phyloP scores from a whole-genome alignment of 257 asterid species.

The Nicotiana tabacum region DNA sequence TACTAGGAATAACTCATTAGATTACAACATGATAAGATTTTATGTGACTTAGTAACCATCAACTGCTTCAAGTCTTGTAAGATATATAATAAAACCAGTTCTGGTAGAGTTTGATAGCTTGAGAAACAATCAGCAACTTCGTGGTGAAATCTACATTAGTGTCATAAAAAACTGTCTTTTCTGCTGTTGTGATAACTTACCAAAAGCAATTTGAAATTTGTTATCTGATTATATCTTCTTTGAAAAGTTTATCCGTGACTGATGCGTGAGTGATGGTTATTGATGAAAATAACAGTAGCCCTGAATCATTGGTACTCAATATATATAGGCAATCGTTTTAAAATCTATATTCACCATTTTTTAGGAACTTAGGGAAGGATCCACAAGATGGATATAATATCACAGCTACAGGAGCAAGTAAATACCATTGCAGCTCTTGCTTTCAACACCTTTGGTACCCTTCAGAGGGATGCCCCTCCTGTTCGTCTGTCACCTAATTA shows the following conservation, averaged over 20 bases:
- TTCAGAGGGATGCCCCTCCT: slow-evolving; percentile 64
- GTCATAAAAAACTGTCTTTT: not conserved
- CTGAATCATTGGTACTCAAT: not conserved
- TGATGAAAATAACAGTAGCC: not conserved
- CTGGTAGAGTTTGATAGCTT: not conserved
- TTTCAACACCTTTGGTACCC: slow-evolving; percentile 79
- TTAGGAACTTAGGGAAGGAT: not conserved
- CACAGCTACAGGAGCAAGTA: slow-evolving; percentile 81
- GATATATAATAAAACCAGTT: not conserved
- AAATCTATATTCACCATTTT: not conserved
- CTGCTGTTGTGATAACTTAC: not conserved
- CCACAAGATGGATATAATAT: slow-evolving; percentile 65
- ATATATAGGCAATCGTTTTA: not conserved
- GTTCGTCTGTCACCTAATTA: slow-evolving; percentile 81
- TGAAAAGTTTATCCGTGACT: not conserved
- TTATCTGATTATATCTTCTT: not conserved
- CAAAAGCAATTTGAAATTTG: not conserved
- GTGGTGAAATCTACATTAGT: not conserved
- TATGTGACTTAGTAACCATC: not conserved
- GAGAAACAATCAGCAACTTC: not conserved
- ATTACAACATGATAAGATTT: not conserved
- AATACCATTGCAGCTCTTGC: slow-evolving; percentile 67
- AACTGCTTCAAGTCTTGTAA: not conserved
- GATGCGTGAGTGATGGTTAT: not conserved
- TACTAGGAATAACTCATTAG: not conserved